Evolutionary conservation across 2,329 filamentous ascomycete species (phyloP).

Genomic region (Chaetomium strumarium): DNA sequence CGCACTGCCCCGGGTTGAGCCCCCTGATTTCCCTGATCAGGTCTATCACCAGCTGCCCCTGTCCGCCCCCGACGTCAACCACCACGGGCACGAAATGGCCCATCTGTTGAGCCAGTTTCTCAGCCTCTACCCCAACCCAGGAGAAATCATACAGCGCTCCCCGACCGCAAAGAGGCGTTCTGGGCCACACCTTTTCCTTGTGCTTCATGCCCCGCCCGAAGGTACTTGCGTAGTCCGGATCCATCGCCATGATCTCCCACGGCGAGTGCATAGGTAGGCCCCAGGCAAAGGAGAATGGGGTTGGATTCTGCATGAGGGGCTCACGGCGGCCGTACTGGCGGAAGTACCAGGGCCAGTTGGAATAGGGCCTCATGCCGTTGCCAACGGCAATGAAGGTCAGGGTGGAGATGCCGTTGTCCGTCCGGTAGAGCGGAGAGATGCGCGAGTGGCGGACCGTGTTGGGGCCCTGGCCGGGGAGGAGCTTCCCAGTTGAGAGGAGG

Average conservation of each 20-base stretch:
- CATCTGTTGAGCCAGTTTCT: not conserved
- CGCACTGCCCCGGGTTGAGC: slow-evolving; percentile 8
- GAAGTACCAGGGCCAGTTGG: slow-evolving; percentile 26
- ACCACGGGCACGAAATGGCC: not conserved
- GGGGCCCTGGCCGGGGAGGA: slow-evolving; percentile 12
- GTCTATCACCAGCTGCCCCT: slow-evolving; percentile 21
- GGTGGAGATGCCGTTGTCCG: slow-evolving; percentile 12
- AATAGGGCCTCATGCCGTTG: slow-evolving; percentile 25
- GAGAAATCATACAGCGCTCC: slow-evolving; percentile 23
- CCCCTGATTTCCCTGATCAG: slow-evolving; percentile 12
- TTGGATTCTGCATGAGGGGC: slow-evolving; percentile 16
- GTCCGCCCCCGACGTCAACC: slow-evolving; percentile 23
- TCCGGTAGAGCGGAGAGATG: slow-evolving; percentile 21
- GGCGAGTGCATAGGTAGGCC: slow-evolving; percentile 22
- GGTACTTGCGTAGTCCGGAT: slow-evolving; percentile 19
- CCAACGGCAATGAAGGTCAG: slow-evolving; percentile 23
- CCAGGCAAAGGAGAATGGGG: slow-evolving; percentile 24
- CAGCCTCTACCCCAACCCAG: slow-evolving; percentile 22
- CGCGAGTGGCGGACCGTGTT: slow-evolving; percentile 19
- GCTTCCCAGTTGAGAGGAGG: slow-evolving; percentile 19
- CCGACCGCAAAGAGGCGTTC: slow-evolving; percentile 13
- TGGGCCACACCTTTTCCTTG: slow-evolving; percentile 19
- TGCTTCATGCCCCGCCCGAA: slow-evolving; percentile 24
- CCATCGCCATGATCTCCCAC: slow-evolving; percentile 26
- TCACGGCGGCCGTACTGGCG: slow-evolving; percentile 20